Conservation (phyloP, 2,329 filamentous ascomycete genomes). For the Rhinocladiella mackenziei region DNA sequence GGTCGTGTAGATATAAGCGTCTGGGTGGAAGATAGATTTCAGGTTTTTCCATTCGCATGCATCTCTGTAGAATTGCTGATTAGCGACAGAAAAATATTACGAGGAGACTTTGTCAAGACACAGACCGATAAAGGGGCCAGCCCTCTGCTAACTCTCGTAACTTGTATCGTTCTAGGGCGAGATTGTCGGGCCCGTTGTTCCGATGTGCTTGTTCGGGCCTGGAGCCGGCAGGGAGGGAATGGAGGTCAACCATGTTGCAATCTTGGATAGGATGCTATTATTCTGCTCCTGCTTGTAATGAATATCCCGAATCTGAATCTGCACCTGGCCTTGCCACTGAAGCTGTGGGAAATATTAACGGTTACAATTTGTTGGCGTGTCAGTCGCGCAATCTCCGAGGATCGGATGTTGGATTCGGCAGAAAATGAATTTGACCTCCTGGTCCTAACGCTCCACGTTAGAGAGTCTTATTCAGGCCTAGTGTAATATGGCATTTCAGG, state of each 20-base stretch:
- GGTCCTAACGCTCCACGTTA: too few relatives aligned
- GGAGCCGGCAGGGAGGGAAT: slow-evolving; percentile 8
- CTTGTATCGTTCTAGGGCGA: slow-evolving; percentile 46
- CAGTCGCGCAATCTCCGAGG: too few relatives aligned
- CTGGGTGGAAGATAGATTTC: slow-evolving; percentile 48
- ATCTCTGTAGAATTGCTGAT: slow-evolving; percentile 35
- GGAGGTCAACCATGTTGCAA: neutral
- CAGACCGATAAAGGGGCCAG: slow-evolving; percentile 47
- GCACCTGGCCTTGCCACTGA: too few relatives aligned
- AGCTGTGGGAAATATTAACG: too few relatives aligned
- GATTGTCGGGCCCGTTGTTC: slow-evolving; percentile 47
- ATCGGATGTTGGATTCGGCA: too few relatives aligned
- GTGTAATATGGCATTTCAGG: too few relatives aligned
- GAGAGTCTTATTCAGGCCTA: too few relatives aligned
- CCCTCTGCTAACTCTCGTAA: slow-evolving; percentile 49
- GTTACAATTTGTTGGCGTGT: too few relatives aligned
- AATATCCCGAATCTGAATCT: too few relatives aligned
- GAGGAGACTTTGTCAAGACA: neutral
- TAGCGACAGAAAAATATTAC: neutral
- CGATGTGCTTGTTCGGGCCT: slow-evolving; percentile 30
- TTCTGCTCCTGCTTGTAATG: too few relatives aligned
- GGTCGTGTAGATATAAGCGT: slow-evolving; percentile 49
- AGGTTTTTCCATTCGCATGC: slow-evolving; percentile 53
- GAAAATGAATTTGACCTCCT: too few relatives aligned
- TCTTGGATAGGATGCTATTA: too few relatives aligned